Evolutionary conservation across 192 early-diverging fungal species (phyloP).

Genomic region (Allomyces macrogynus): DNA sequence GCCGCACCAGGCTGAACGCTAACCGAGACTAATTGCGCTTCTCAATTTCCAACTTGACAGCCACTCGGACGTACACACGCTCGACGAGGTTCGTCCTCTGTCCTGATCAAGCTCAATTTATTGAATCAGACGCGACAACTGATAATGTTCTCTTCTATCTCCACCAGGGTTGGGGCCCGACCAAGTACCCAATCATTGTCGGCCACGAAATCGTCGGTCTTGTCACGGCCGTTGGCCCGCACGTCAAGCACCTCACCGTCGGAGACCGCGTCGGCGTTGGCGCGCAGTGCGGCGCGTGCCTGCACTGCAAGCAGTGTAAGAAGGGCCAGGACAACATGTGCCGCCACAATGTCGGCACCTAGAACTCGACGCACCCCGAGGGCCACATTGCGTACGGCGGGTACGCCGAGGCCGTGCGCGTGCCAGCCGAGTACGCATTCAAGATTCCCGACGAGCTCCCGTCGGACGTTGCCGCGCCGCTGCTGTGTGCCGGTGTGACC

Average conservation of each 20-base stretch:
- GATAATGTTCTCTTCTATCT: not conserved
- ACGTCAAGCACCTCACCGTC: conserved; percentile 24
- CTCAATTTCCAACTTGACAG: conserved; percentile 5
- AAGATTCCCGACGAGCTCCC: conserved; percentile 32
- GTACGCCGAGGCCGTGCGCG: conserved; percentile 38
- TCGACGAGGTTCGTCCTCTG: conserved; percentile 10
- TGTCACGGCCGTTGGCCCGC: conserved; percentile 32
- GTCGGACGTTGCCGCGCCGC: conserved; percentile 37
- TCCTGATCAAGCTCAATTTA: no score
- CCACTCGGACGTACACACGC: conserved; percentile 52
- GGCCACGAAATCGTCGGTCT: conserved; percentile 52
- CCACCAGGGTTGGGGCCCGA: conserved; percentile 17
- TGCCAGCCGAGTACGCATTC: conserved; percentile 33
- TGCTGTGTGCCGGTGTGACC: conserved; percentile 67
- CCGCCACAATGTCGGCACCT: conserved; percentile 18
- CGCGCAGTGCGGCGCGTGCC: conserved; percentile 36
- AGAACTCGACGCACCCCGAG: conserved; percentile 28
- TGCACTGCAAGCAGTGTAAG: conserved; percentile 30
- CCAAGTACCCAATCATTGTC: conserved; percentile 21
- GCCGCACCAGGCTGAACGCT: no score
- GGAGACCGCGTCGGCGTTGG: conserved; percentile 50
- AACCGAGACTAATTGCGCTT: not conserved
- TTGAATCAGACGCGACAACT: no score
- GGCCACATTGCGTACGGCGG: conserved; percentile 32
- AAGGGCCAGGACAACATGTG: conserved; percentile 21